phyloP scores from a whole-genome alignment of 75 land plant species.

The Selaginella tamariscina region DNA sequence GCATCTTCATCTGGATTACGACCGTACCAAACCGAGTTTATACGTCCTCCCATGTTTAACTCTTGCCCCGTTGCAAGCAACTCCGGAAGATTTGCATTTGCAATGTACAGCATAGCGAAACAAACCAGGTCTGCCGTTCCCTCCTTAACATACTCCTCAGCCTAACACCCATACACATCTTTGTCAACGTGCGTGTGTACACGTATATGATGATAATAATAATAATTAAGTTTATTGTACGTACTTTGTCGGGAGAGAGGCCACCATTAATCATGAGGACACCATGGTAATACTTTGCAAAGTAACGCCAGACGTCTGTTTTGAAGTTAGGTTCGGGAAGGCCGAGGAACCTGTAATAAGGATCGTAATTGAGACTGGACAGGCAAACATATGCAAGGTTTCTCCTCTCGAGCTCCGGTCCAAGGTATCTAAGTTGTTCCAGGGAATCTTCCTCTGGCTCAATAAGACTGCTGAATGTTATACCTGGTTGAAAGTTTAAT shows the following conservation, averaged over 20 bases:
- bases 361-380: slow-evolving; percentile 27
- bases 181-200: not conserved
- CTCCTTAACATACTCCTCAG: slow-evolving; percentile 28
- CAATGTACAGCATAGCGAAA: slow-evolving; percentile 22
- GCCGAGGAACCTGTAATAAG: slow-evolving; percentile 19
- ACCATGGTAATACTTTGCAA: slow-evolving; percentile 25
- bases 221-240: not conserved
- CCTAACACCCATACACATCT: slow-evolving; percentile 15
- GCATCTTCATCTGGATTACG: slow-evolving; percentile 19
- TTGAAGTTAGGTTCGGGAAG: slow-evolving; percentile 24
- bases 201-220: not conserved
- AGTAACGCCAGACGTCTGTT: slow-evolving; percentile 20
- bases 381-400: slow-evolving; percentile 32
- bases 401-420: slow-evolving; percentile 28
- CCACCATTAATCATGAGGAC: slow-evolving; percentile 35
- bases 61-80: slow-evolving; percentile 20
- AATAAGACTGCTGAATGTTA: slow-evolving; percentile 30
- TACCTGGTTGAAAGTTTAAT: slow-evolving; percentile 27
- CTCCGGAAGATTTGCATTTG: slow-evolving; percentile 31
- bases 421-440: slow-evolving; percentile 24
- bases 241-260: slow-evolving; percentile 24
- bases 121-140: slow-evolving; percentile 31
- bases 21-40: slow-evolving; percentile 20
- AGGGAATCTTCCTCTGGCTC: slow-evolving; percentile 33
- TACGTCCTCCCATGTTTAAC: slow-evolving; percentile 19